A percentile compares a stretch with the other conserved stretches of the same genome.
These are phyloP conservation scores for Zygoascus sp. DNA, from an alignment of 1,139 yeast genomes.

Conservation along the genomic window DNA sequence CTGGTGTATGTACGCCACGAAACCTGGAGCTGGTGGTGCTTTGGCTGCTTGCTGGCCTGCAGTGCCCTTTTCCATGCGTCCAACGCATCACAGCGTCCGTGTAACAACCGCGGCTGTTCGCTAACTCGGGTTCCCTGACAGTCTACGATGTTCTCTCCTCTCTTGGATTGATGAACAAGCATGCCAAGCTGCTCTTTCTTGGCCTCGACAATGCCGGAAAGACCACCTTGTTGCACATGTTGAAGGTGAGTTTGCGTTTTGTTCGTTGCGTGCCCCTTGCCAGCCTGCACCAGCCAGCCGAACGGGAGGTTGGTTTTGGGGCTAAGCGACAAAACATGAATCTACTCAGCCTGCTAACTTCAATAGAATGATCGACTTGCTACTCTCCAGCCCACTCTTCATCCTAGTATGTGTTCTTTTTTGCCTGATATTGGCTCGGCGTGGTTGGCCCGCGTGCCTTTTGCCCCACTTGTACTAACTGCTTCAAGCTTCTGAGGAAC, in stretches of 20 bases:
- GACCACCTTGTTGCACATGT: slow-evolving; percentile 93
- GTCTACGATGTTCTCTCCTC: slow-evolving; percentile 93
- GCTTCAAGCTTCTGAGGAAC: slow-evolving; percentile 78
- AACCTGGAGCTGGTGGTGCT: too few relatives aligned
- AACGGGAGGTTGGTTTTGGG: too few relatives aligned
- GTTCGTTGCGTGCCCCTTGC: not conserved
- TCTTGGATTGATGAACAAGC: slow-evolving; percentile 95
- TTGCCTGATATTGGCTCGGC: too few relatives aligned
- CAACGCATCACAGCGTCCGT: not conserved
- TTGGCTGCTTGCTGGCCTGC: too few relatives aligned
- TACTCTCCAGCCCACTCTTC: slow-evolving; percentile 94
- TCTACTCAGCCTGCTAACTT: slow-evolving; percentile 7
- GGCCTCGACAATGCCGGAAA: slow-evolving; percentile 99
- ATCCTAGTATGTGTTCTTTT: slow-evolving; percentile 50
- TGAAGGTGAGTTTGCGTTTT: slow-evolving; percentile 44
- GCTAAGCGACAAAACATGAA: too few relatives aligned
- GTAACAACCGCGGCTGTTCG: too few relatives aligned
- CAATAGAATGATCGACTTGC: slow-evolving; percentile 89
- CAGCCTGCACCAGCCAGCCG: too few relatives aligned
- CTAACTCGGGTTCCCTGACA: slow-evolving; percentile 19
- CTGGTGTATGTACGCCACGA: slow-evolving; percentile 46
- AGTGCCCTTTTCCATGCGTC: too few relatives aligned
- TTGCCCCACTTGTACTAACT: slow-evolving; percentile 4
- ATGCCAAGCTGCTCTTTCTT: slow-evolving; percentile 89
- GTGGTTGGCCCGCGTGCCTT: too few relatives aligned